These are phyloP conservation scores for Tilletia setariae DNA, from an alignment of 1,284 basidiomycete species.

Conservation along the genomic window DNA sequence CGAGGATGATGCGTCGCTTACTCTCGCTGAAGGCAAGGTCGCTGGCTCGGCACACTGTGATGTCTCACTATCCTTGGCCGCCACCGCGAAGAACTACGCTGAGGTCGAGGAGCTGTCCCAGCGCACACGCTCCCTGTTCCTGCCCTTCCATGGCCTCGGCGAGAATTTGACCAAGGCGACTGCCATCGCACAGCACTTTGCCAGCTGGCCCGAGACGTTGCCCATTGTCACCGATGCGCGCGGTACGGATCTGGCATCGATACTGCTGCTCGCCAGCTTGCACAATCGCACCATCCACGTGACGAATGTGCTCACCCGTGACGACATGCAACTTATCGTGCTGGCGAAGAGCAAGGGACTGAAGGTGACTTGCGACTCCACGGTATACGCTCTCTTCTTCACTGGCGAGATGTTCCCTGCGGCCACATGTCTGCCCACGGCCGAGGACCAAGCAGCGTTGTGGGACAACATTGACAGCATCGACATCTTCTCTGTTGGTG, in stretches of 20 bases:
- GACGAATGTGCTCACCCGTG: slow-evolving; percentile 82
- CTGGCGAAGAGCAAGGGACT: slow-evolving; percentile 91
- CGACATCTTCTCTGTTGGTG: slow-evolving; percentile 88
- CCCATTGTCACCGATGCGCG: slow-evolving; percentile 91
- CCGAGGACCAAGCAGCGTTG: slow-evolving; percentile 75
- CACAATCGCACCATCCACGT: slow-evolving; percentile 87
- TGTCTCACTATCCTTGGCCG: slow-evolving; percentile 46
- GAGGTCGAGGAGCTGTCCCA: slow-evolving; percentile 37
- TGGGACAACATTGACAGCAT: slow-evolving; percentile 83
- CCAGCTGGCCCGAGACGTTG: slow-evolving; percentile 85
- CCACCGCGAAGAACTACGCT: slow-evolving; percentile 36
- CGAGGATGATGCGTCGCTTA: slow-evolving; percentile 34
- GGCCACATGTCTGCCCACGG: slow-evolving; percentile 69
- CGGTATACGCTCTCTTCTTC: slow-evolving; percentile 90
- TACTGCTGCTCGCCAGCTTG: slow-evolving; percentile 86
- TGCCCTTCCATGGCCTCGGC: slow-evolving; percentile 43
- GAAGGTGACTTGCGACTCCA: slow-evolving; percentile 93
- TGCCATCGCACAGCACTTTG: slow-evolving; percentile 77
- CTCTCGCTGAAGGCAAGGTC: slow-evolving; percentile 45
- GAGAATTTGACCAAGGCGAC: slow-evolving; percentile 47
- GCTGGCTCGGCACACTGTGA: slow-evolving; percentile 45
- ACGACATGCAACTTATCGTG: slow-evolving; percentile 85
- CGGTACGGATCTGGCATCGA: slow-evolving; percentile 85
- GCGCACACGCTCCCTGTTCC: slow-evolving; percentile 43
- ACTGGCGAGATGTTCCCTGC: slow-evolving; percentile 63